A percentile compares a stretch with the other conserved stretches of the same genome.
phyloP scores from a whole-genome alignment of 768 basidiomycete genomes.

The Xerocomus spinulosus region DNA sequence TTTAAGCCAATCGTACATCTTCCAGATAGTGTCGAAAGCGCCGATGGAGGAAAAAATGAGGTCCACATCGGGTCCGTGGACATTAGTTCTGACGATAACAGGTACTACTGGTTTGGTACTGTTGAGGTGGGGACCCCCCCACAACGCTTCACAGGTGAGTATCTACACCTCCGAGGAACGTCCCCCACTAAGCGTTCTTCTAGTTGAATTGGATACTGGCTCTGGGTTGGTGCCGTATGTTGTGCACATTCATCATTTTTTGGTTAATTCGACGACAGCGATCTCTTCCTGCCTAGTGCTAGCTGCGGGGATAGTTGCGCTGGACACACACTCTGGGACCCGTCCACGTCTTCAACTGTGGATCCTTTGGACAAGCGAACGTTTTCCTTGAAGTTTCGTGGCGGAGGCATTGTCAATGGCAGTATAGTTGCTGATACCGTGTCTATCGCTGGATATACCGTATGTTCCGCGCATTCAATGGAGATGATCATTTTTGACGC shows the following conservation, averaged over 20 bases:
- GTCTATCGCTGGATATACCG: slow-evolving; percentile 1
- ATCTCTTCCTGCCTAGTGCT: too few relatives aligned
- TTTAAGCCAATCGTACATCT: too few relatives aligned
- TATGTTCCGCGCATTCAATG: not conserved
- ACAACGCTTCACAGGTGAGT: not conserved
- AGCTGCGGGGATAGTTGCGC: slow-evolving; percentile 19
- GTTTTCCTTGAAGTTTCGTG: slow-evolving; percentile 34
- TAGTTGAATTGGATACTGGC: slow-evolving; percentile 28
- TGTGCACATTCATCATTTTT: not conserved
- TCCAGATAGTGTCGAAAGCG: too few relatives aligned
- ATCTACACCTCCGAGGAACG: not conserved
- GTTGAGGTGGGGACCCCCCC: slow-evolving; percentile 11
- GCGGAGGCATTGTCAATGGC: slow-evolving; percentile 32
- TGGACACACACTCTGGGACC: slow-evolving; percentile 26
- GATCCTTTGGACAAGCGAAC: slow-evolving; percentile 10
- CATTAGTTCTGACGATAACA: not conserved
- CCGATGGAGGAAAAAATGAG: too few relatives aligned
- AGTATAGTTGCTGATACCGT: slow-evolving; percentile 34
- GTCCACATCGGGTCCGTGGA: too few relatives aligned
- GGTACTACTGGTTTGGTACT: slow-evolving; percentile 11
- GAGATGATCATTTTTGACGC: not conserved
- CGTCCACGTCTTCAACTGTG: slow-evolving; percentile 24
- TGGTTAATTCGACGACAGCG: too few relatives aligned
- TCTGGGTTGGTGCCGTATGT: not conserved
- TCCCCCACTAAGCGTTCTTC: not conserved